Evolutionary conservation across 2,329 filamentous ascomycete genomes (phyloP).

Genomic region (Pezizomycotina sp.): DNA sequence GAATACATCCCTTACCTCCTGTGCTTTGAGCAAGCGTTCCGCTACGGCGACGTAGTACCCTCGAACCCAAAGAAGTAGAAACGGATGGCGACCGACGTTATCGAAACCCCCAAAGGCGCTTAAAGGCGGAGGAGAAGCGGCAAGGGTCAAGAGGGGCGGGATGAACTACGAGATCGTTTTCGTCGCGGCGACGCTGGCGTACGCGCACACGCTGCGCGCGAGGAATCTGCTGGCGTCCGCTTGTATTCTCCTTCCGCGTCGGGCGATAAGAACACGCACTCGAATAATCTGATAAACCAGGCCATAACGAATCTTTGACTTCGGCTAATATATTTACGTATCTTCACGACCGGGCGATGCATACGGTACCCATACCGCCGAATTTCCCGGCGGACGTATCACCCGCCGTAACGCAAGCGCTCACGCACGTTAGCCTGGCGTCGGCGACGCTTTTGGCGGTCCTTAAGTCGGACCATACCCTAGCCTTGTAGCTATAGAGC

Average conservation of each 20-base stretch:
- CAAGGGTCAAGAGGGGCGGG: constrained; percentile 52
- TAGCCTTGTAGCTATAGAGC: constrained; percentile 58
- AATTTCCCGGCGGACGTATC: constrained; percentile 40
- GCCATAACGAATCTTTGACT: constrained; percentile 56
- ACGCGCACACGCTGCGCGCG: constrained; percentile 55
- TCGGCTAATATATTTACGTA: constrained; percentile 65
- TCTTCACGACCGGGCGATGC: constrained; percentile 39
- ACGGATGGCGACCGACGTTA: constrained; percentile 68
- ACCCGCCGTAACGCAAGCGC: constrained; percentile 21
- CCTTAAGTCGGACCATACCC: constrained; percentile 91
- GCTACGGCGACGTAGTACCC: constrained; percentile 47
- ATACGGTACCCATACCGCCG: constrained; percentile 39
- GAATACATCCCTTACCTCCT: constrained; percentile 73
- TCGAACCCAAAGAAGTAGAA: constrained; percentile 46
- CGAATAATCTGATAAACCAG: constrained; percentile 22
- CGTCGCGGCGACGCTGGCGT: constrained; percentile 57
- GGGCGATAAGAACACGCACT: constrained; percentile 34
- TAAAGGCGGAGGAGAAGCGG: constrained; percentile 45
- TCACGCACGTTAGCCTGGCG: constrained; percentile 11
- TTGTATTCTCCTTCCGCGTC: constrained; percentile 40
- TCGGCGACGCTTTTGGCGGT: constrained; percentile 51
- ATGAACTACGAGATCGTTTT: constrained; percentile 76
- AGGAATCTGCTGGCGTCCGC: constrained; percentile 49
- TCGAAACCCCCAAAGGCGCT: too few species aligned
- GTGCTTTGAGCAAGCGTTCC: constrained; percentile 57